Base-by-base conservation (phyloP, 148 eudicot genomes). In the Agrostemma githago region DNA sequence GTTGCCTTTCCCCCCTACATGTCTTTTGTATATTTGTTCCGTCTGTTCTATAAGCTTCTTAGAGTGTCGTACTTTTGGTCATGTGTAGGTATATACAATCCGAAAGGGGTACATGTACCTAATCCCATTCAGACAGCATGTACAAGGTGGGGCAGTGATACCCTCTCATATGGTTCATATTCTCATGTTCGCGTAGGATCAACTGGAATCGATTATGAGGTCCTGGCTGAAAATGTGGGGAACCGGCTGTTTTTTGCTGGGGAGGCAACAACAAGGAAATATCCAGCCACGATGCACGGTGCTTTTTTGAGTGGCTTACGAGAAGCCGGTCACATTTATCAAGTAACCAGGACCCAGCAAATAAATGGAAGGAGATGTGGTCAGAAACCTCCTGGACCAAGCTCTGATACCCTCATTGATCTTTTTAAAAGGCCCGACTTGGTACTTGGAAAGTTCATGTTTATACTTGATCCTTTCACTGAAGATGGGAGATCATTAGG, bases 231-330 rank as follows among this genome's bases (percentile, higher is more conserved):
- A 83, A 90, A 84, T 66, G 84, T 93, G 8, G 87, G 77, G 12
- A 77, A 73, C 80, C 85, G 86, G 41, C 79, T 93, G 71, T 93
- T 89, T 77, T 93, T 93, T 74, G 96, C 92, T 41, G 98, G 96
- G 72, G 98, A 93, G 79, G 96, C 98, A 61, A 93, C 96, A 53
- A 88, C 62, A 75, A 79, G 92, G 76, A 83, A 90, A 79, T 83
- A 90, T 72, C 98, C 94, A 15, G 98, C 96, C 72, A 93, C 89
- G 60, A 93, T 93, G 98, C 98, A 93, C n/a, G 98, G 98, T 71
- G 98, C 98, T 34, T 89, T 86, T 76, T 72, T 90, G 70, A 90
- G 94, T 80, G 96, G 98, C 61, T 83, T 90, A 75, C 84, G 98
- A 81, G 98, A 90, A 81, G 98, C 98, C 74, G 88, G 93, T 61